Evolutionary conservation across 2,329 filamentous ascomycete species (phyloP), one percentile per base, ranked within the genome.

Genomic region (Penicillium paneum): DNA sequence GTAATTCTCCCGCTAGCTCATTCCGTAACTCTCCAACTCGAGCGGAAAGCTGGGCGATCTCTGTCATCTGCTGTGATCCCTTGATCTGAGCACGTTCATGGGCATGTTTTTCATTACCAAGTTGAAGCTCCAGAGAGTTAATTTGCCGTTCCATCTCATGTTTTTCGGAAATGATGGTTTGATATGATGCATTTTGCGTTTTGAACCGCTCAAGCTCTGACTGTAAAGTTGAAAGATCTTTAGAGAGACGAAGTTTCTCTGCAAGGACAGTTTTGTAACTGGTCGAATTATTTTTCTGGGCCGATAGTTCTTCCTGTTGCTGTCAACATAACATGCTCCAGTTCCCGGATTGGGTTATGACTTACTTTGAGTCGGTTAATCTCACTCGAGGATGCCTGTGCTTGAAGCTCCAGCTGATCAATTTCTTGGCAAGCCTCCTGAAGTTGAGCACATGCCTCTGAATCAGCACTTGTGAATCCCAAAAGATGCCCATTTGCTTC

Each of bases 101-200:
- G 3, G 85, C 81, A n/a, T 85, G 83, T 70, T 85, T 93, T 69
- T 94, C 90, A 61, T 89, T 90, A 60, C 92, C 90, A 2, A 96
- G 79, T 64, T 96, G 89, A 40, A 90, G 85, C 70, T 96, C 89
- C 2, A 92, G 73, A 1, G 87, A 85, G 66, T 82, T 87, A 28
- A 96, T 72, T 72, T 94, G 89, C 43, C 89, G 86, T 67, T 94
- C 87, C 13, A 97, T 75, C 2, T 87, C 81, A 42, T 93, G 79
- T 71, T 95, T 96, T 68, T 96, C 91, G 1, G 87, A 79, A 15
- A 95, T 78, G 11, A 90, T 76, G 2, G 82, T 80, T 65, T 91
- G 86, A 50, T 92, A 84, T 13, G 79, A 78, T 31, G 76, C 72
- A 19, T 77, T 78, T 67, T 88, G 84, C 7, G 80, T 76, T 59